phyloP scores from a whole-genome alignment of 352 stramenopile genomes.

The Phytophthora macrochlamydospora region DNA sequence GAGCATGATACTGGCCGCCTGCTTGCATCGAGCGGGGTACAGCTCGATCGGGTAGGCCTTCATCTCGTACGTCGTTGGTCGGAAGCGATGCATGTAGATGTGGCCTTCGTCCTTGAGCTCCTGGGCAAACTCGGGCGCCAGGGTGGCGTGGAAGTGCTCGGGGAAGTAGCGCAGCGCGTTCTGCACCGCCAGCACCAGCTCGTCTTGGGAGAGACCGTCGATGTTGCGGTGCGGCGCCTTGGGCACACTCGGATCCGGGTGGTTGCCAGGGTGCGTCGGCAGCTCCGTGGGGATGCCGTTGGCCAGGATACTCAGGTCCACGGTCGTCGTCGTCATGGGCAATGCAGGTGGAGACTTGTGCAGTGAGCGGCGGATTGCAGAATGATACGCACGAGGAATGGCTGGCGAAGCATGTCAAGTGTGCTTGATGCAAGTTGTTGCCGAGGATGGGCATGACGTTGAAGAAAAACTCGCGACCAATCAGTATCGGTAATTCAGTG shows the following conservation, averaged over 20 bases:
- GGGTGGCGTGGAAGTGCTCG: conserved; percentile 55
- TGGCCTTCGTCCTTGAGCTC: conserved; percentile 89
- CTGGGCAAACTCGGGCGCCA: conserved; percentile 86
- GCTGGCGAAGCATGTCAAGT: conserved; percentile 6
- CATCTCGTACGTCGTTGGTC: conserved; percentile 87
- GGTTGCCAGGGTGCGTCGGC: conserved; percentile 55
- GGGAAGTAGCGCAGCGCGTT: conserved; percentile 92
- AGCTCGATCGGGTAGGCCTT: conserved; percentile 82
- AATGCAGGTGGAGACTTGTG: conserved; percentile 11
- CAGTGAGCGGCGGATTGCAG: conserved; percentile 16
- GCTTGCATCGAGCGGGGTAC: conserved; percentile 77
- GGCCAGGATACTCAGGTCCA: conserved; percentile 58
- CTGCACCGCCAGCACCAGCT: conserved; percentile 80
- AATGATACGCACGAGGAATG: conserved; percentile 22
- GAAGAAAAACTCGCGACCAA: not conserved
- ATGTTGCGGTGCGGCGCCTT: conserved; percentile 60
- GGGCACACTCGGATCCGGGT: conserved; percentile 56
- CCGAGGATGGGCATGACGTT: not conserved
- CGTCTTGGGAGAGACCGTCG: conserved; percentile 55
- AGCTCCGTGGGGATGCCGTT: conserved; percentile 53
- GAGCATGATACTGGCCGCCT: conserved; percentile 85
- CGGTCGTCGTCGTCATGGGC: conserved; percentile 31
- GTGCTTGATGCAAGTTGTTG: not conserved
- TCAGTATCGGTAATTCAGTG: not conserved
- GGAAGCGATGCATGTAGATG: conserved; percentile 92